Evolutionary conservation across 2,329 filamentous ascomycete species (phyloP), one percentile per base, ranked within the genome.

Genomic region (Phyllosticta capitalensis): DNA sequence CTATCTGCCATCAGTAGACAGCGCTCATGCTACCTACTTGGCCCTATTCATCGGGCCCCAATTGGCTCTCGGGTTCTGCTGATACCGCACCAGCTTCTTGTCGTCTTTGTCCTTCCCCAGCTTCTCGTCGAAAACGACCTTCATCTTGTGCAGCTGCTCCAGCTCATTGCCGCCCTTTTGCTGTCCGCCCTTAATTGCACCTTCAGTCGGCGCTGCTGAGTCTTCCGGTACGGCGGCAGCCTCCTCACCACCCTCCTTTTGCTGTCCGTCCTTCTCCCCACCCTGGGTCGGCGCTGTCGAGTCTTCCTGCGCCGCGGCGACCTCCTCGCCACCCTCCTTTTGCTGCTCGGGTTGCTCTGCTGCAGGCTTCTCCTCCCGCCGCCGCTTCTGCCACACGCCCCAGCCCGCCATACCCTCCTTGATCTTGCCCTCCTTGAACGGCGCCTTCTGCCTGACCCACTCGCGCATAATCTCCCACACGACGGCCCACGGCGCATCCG

Each of bases 381-480:
- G 67, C 56, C 30, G 68, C 68, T 63, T 74, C 62, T 67, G 61
- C 70, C 92, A 78, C 51, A 97, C 85, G 55, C 78, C 83, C 69
- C 83, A 89, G 1, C 89, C 90, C 0, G 90, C 78, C 56, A 81
- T 89, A n/a, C 81, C 81, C 49, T 84, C 79, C 66, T 83, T 87
- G 59, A 95, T 78, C 20, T 84, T 83, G 1, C 82, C 83, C 38
- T 86, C 83, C 69, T 89, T 95, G 61, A 95, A 79, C 0, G 92
- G 91, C 0, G 83, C 80, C 67, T 87, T 88, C 69, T 95, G 90
- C 22, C 87, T 83, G 14, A 89, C 83, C 90, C 91, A 99, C 74
- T 96, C 91, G 24, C 89, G 82, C 84, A 97, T 94, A 26, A 97
- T 78, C 70, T 95, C 88, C 92, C 94, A 97, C 54, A 99, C 82